Conservation (phyloP, 345 rosid genomes). For the Bretschneidera sinensis region DNA sequence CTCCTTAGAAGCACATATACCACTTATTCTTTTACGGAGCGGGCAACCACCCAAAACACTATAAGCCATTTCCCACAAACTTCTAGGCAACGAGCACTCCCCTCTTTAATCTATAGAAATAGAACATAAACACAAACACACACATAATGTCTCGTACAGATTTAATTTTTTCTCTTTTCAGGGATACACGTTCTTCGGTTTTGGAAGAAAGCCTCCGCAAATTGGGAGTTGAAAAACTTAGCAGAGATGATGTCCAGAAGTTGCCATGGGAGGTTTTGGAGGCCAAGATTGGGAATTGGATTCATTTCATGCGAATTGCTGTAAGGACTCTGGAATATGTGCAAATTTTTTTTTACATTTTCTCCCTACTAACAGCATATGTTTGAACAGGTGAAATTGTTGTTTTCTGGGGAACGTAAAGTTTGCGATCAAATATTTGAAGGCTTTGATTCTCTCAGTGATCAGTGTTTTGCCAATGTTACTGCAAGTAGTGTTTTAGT, state of each 20-base stretch:
- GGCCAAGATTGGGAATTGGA: conserved; percentile 97
- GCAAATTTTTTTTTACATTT: not conserved
- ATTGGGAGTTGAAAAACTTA: conserved; percentile 92
- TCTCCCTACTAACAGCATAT: conserved; percentile 13
- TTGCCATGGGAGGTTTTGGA: conserved; percentile 99
- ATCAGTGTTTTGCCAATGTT: conserved; percentile 92
- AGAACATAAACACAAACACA: no score
- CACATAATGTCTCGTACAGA: not conserved
- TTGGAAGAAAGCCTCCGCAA: conserved; percentile 85
- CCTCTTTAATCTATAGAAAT: no score
- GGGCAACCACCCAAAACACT: no score
- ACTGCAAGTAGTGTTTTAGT: conserved; percentile 71
- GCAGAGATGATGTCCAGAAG: conserved; percentile 96
- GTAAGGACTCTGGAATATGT: conserved; percentile 40
- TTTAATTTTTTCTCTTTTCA: conserved; percentile 23
- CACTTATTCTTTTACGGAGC: no score
- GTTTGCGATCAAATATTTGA: conserved; percentile 91
- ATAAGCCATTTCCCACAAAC: no score
- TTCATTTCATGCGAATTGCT: conserved; percentile 97
- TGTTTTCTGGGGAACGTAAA: conserved; percentile 88
- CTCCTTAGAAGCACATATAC: no score
- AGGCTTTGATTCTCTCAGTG: conserved; percentile 78
- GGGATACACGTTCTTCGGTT: conserved; percentile 79
- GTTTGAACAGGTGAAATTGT: conserved; percentile 75
- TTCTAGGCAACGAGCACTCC: no score